Percentiles rank a stretch among this genome's conserved stretches.
Conservation (phyloP, 1,139 yeast species). For the Saccharomyces hybrid region DNA sequence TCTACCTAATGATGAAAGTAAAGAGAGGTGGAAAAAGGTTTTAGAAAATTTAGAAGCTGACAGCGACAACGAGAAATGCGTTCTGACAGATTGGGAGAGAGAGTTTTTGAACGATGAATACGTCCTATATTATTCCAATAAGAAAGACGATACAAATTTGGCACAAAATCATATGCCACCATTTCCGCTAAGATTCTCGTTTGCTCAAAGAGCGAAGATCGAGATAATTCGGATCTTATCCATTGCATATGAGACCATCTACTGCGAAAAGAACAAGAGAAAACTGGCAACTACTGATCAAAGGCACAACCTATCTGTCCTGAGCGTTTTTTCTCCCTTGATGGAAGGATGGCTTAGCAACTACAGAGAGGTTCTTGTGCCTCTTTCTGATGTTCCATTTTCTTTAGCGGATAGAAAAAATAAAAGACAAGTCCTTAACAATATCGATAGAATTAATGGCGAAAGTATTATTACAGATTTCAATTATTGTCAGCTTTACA, state of each 20-base stretch:
- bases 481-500: conserved; percentile 74
- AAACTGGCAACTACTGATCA: conserved; percentile 34
- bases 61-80: conserved; percentile 17
- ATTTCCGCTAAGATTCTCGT: conserved; percentile 41
- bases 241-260: conserved; percentile 75
- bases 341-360: conserved; percentile 70
- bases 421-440: conserved; percentile 32
- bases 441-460: conserved; percentile 44
- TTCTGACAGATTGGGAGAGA: conserved; percentile 28
- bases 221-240: conserved; percentile 74
- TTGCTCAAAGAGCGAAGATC: conserved; percentile 66
- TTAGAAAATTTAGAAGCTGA: conserved; percentile 18
- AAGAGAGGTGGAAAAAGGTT: conserved; percentile 23
- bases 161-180: conserved; percentile 10
- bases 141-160: conserved; percentile 8
- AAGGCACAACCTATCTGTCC: conserved; percentile 60
- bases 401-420: conserved; percentile 18
- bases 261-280: conserved; percentile 51
- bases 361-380: conserved; percentile 45
- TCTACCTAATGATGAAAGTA: conserved; percentile 26
- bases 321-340: conserved; percentile 67
- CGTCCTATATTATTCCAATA: conserved; percentile 19
- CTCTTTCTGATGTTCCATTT: conserved; percentile 28
- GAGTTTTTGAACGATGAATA: conserved; percentile 30
- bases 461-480: conserved; percentile 76